phyloP scores from a whole-genome alignment of 2,329 filamentous ascomycete species.

The Trichoderma polysporum region DNA sequence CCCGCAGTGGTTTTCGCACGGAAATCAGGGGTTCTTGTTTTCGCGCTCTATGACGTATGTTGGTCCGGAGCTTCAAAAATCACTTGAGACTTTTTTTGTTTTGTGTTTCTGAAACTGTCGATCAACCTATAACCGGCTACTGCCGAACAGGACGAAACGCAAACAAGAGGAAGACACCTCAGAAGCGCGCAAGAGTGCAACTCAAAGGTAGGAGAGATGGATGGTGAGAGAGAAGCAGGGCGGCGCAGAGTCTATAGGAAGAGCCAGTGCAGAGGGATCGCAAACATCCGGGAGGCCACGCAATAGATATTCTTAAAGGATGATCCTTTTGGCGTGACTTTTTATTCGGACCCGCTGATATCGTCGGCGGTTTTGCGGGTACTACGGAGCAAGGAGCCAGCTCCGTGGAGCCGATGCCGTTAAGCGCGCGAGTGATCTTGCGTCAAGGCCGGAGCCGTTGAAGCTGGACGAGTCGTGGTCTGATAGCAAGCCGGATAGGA shows the following conservation, averaged over 20 bases:
- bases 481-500: background rate
- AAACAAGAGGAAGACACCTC: background rate
- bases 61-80: background rate
- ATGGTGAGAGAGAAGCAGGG: background rate
- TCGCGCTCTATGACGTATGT: constrained; percentile 9
- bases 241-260: background rate
- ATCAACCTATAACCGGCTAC: background rate
- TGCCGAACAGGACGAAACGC: background rate
- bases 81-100: background rate
- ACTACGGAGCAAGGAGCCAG: background rate
- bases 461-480: background rate
- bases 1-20: constrained; percentile 7
- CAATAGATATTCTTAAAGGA: background rate
- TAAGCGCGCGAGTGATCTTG: constrained; percentile 19
- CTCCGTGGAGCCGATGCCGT: background rate
- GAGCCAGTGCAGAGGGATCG: background rate
- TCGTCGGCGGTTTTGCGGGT: constrained; percentile 20
- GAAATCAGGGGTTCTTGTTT: constrained; percentile 9
- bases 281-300: background rate
- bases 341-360: constrained; percentile 1
- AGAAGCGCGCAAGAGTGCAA: background rate
- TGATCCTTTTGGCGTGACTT: constrained; percentile 6
- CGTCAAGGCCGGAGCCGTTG: background rate
- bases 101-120: background rate
- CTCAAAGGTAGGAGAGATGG: too few species aligned